Evolutionary conservation across 2,329 filamentous ascomycete genomes (phyloP).

Genomic region (Didymella segeticola): DNA sequence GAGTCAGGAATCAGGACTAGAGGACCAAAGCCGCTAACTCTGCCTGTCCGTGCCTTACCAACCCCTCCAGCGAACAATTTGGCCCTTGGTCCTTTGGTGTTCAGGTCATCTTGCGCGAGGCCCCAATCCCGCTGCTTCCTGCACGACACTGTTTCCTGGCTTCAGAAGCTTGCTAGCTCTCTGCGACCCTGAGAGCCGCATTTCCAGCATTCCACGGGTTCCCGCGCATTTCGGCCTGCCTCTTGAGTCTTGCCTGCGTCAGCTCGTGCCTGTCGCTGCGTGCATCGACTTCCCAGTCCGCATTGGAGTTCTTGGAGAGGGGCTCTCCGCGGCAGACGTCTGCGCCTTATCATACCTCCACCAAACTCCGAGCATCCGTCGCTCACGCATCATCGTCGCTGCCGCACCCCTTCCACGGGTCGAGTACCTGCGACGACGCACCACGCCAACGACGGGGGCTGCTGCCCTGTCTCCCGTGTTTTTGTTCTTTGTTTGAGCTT

Average conservation of each 20-base stretch:
- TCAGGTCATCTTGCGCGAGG: conserved; percentile 14
- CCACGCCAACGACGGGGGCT: conserved; percentile 1
- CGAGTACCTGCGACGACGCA: conserved; percentile 28
- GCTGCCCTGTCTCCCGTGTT: too few species aligned
- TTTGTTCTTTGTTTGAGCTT: conserved; percentile 12
- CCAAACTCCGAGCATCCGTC: conserved; percentile 42
- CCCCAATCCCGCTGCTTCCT: conserved; percentile 31
- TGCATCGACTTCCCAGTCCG: conserved; percentile 35
- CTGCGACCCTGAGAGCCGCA: conserved; percentile 34
- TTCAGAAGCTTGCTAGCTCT: conserved; percentile 26
- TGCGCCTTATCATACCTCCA: conserved; percentile 34
- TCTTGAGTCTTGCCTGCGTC: conserved; percentile 23
- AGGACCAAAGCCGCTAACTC: conserved; percentile 33
- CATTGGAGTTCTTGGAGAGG: conserved; percentile 16
- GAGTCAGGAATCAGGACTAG: conserved; percentile 4
- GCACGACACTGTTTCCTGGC: conserved; percentile 32
- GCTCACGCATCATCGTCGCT: conserved; percentile 28
- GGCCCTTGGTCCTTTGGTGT: conserved; percentile 13
- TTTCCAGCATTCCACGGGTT: conserved; percentile 11
- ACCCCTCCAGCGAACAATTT: conserved; percentile 24
- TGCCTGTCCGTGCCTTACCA: conserved; percentile 27
- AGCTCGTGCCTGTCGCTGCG: conserved; percentile 39
- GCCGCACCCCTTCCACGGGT: conserved; percentile 21
- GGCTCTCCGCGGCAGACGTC: conserved; percentile 31
- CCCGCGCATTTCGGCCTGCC: conserved; percentile 28